Evolutionary conservation across 2,329 filamentous ascomycete species (phyloP).

Genomic region (Malbranchea zuffiana): DNA sequence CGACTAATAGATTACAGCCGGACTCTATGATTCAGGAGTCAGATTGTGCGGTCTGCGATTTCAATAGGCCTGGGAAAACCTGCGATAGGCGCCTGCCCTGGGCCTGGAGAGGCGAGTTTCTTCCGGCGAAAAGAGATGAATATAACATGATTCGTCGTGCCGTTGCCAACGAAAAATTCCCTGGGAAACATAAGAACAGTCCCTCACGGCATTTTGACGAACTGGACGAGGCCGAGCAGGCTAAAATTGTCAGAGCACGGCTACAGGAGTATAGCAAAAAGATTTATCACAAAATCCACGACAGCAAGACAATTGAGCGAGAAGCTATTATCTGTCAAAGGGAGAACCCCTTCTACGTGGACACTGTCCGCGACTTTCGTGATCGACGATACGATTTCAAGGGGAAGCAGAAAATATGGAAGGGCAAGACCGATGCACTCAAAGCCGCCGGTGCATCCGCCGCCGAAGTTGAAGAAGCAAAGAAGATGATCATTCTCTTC

Average conservation of each 20-base stretch:
- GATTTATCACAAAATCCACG: conserved; percentile 98
- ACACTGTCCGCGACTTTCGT: conserved; percentile 91
- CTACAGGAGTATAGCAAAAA: conserved; percentile 92
- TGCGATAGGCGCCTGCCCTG: conserved; percentile 91
- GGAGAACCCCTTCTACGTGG: conserved; percentile 96
- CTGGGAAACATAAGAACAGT: conserved; percentile 61
- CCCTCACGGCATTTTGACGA: conserved; percentile 69
- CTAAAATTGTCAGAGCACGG: conserved; percentile 68
- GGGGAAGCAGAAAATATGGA: conserved; percentile 96
- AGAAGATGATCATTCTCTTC: conserved; percentile 97
- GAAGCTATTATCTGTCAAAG: conserved; percentile 97
- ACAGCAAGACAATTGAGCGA: conserved; percentile 79
- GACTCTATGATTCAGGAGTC: conserved; percentile 98
- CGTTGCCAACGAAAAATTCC: conserved; percentile 84
- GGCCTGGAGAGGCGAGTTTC: conserved; percentile 95
- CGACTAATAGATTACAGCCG: conserved; percentile 90
- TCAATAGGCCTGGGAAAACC: conserved; percentile 93
- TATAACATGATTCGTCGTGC: conserved; percentile 98
- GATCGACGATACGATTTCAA: conserved; percentile 98
- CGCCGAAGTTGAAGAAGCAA: conserved; percentile 77
- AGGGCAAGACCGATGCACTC: conserved; percentile 81
- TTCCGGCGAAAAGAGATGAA: conserved; percentile 91
- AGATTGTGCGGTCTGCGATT: conserved; percentile 94
- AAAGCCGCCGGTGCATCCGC: conserved; percentile 69
- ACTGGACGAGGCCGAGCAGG: conserved; percentile 70